Evolutionary conservation across 306 rosid genomes (phyloP).

Genomic region (Hippophae tibetana): DNA sequence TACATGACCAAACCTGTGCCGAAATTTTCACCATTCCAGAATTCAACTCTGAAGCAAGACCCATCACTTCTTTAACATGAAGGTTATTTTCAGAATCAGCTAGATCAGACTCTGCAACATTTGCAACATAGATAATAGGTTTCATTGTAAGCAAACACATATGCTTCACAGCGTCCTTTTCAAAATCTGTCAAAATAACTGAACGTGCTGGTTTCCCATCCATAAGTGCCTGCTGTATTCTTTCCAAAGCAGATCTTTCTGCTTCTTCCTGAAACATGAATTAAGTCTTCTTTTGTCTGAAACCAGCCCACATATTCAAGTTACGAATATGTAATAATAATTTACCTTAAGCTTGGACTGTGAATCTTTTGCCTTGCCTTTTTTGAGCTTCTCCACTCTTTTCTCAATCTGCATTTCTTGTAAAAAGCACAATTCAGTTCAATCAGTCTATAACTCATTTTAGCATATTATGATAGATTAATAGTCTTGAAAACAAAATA

Average conservation of each 20-base stretch:
- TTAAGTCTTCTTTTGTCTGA: no score
- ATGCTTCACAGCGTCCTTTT: constrained; percentile 66
- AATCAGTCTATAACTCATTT: constrained; percentile 30
- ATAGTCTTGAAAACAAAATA: not conserved
- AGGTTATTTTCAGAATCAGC: constrained; percentile 59
- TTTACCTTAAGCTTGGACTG: constrained; percentile 73
- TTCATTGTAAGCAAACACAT: constrained; percentile 92
- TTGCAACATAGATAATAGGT: constrained; percentile 79
- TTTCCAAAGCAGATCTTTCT: constrained; percentile 77
- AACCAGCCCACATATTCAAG: not conserved
- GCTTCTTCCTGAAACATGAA: constrained; percentile 63
- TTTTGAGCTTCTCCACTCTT: constrained; percentile 85
- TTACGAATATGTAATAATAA: not conserved
- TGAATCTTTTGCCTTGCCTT: constrained; percentile 76
- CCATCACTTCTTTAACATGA: constrained; percentile 53
- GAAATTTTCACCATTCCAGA: constrained; percentile 86
- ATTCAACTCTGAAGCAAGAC: constrained; percentile 64
- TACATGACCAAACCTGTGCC: constrained; percentile 57
- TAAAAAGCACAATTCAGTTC: constrained; percentile 39
- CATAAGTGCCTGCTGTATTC: constrained; percentile 63
- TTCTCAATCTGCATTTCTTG: constrained; percentile 93
- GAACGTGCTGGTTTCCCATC: constrained; percentile 96
- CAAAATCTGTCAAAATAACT: constrained; percentile 67
- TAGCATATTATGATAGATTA: not conserved
- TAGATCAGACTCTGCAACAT: constrained; percentile 87